These are phyloP conservation scores for Pseudogymnoascus pannorum DNA, from an alignment of 2,329 filamentous ascomycete genomes.

Conservation along the genomic window DNA sequence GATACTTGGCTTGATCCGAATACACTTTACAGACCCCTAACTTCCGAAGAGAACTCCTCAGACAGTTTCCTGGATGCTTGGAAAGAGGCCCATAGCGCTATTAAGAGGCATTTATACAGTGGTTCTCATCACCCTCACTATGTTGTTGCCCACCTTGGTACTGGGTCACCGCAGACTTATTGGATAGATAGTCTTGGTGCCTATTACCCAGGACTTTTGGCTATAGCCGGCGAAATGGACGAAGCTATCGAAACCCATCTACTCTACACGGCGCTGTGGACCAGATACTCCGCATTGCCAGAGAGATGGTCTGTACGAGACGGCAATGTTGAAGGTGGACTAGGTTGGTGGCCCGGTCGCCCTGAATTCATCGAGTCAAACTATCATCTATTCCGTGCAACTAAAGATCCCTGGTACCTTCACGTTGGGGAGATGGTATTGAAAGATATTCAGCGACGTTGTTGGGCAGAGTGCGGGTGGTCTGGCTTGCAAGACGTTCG, in stretches of 20 bases:
- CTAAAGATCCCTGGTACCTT: constrained; percentile 90
- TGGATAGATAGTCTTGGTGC: constrained; percentile 97
- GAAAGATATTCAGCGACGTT: constrained; percentile 77
- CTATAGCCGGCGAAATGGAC: constrained; percentile 79
- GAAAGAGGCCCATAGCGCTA: constrained; percentile 77
- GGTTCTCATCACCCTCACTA: constrained; percentile 84
- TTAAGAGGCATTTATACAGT: constrained; percentile 87
- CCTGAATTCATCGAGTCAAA: constrained; percentile 97
- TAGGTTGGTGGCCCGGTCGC: constrained; percentile 91
- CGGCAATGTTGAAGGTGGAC: constrained; percentile 73
- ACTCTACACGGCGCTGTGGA: constrained; percentile 90
- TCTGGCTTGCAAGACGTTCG: constrained; percentile 78
- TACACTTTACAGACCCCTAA: constrained; percentile 49
- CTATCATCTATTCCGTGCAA: constrained; percentile 91
- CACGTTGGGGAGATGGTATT: constrained; percentile 95
- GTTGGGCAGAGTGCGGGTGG: constrained; percentile 89
- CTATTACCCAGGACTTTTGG: constrained; percentile 85
- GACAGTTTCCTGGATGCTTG: constrained; percentile 76
- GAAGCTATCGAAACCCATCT: constrained; percentile 87
- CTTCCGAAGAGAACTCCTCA: constrained; percentile 59
- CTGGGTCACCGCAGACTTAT: constrained; percentile 78
- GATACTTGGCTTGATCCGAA: constrained; percentile 55
- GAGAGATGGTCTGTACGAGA: constrained; percentile 89
- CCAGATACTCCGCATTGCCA: constrained; percentile 83
- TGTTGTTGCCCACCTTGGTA: constrained; percentile 80